Evolutionary conservation across 2,329 filamentous ascomycete genomes (phyloP).

Genomic region (Penicillium sp.): DNA sequence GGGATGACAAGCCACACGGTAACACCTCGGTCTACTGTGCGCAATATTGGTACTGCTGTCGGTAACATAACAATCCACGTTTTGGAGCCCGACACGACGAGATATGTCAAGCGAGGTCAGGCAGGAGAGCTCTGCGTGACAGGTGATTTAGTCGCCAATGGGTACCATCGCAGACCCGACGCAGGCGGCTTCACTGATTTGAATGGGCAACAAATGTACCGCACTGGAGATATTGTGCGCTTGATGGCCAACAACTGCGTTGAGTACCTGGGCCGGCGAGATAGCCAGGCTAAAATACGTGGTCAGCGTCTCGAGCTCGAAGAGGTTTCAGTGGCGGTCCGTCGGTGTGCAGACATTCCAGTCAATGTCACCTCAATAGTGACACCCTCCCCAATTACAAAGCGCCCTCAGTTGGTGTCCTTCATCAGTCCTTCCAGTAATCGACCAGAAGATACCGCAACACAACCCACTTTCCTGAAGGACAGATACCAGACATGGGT

Average conservation of each 20-base stretch:
- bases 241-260: conserved; percentile 15
- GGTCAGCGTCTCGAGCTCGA: conserved; percentile 13
- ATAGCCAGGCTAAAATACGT: conserved; percentile 12
- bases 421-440: conserved; percentile 11
- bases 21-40: conserved; percentile 9
- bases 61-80: conserved; percentile 14
- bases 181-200: conserved; percentile 8
- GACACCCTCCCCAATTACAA: conserved; percentile 15
- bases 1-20: conserved; percentile 12
- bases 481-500: conserved; percentile 12
- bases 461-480: neutral
- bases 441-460: neutral
- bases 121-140: conserved; percentile 18
- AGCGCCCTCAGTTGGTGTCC: conserved; percentile 14
- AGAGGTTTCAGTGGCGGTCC: conserved; percentile 10
- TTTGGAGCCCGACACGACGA: conserved; percentile 2
- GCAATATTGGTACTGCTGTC: conserved; percentile 14
- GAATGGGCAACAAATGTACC: conserved; percentile 7
- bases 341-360: conserved; percentile 8
- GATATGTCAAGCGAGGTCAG: conserved; percentile 12
- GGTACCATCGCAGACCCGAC: conserved; percentile 9
- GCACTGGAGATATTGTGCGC: conserved; percentile 15
- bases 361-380: conserved; percentile 18
- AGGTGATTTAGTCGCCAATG: neutral
- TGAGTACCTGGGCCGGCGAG: conserved; percentile 11